Evolutionary conservation across 2,329 filamentous ascomycete genomes (phyloP).

Genomic region (Arachnopeziza araneosa): DNA sequence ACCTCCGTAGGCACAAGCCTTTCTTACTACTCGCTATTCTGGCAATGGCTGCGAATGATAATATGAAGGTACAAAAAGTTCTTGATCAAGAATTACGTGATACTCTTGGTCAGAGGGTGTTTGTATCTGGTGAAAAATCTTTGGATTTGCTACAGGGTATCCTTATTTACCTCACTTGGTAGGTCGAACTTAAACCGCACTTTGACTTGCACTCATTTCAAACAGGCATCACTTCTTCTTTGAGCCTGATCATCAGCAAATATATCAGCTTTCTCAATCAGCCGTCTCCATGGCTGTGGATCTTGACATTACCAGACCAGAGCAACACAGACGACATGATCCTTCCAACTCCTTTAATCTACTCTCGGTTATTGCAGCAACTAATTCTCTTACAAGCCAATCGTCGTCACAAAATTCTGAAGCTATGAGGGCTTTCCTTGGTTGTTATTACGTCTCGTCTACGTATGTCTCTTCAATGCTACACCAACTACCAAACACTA

Average conservation of each 20-base stretch:
- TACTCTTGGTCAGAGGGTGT: conserved; percentile 49
- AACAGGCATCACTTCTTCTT: conserved; percentile 29
- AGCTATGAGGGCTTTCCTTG: conserved; percentile 22
- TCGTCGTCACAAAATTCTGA: conserved; percentile 17
- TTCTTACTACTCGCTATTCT: conserved; percentile 45
- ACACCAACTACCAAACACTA: neutral
- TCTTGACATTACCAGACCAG: conserved; percentile 22
- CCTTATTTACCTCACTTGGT: conserved; percentile 54
- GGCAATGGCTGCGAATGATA: conserved; percentile 43
- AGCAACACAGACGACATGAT: neutral
- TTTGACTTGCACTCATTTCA: neutral
- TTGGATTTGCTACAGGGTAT: conserved; percentile 52
- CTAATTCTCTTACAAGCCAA: neutral
- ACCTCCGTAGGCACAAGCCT: conserved; percentile 39
- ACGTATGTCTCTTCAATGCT: conserved; percentile 17
- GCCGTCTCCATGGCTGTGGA: conserved; percentile 28
- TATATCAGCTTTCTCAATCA: conserved; percentile 31
- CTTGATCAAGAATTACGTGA: conserved; percentile 56
- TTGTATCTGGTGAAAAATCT: conserved; percentile 50
- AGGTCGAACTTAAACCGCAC: conserved; percentile 12
- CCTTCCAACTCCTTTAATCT: neutral
- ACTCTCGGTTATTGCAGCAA: neutral
- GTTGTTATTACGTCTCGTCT: conserved; percentile 25
- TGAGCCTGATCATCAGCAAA: conserved; percentile 25
- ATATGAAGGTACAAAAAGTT: conserved; percentile 44